These are phyloP conservation scores for Cladobotryum mycophilum DNA, from an alignment of 2,329 filamentous ascomycete genomes.

Conservation along the genomic window DNA sequence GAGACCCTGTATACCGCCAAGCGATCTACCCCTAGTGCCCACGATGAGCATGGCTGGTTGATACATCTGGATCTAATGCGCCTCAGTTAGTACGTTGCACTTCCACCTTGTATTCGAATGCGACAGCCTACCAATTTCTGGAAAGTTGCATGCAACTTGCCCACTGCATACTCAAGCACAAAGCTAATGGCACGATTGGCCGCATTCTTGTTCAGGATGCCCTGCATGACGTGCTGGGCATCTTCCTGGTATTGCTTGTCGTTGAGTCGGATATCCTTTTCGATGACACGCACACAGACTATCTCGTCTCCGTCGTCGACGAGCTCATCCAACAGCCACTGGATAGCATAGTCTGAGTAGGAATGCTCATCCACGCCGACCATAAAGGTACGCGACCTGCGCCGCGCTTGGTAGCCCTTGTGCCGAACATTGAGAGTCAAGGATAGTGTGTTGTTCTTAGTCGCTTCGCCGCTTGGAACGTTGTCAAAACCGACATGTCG, in stretches of 20 bases:
- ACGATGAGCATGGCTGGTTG: conserved; percentile 88
- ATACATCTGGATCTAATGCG: conserved; percentile 73
- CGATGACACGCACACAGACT: conserved; percentile 81
- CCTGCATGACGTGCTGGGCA: conserved; percentile 65
- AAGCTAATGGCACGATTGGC: conserved; percentile 79
- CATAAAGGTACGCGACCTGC: conserved; percentile 80
- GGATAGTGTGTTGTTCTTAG: conserved; percentile 56
- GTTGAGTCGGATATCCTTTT: conserved; percentile 69
- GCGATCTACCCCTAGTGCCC: conserved; percentile 75
- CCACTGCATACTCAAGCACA: conserved; percentile 79
- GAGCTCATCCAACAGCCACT: conserved; percentile 87
- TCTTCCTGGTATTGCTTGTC: conserved; percentile 69
- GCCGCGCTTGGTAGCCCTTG: conserved; percentile 73
- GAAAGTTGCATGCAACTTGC: conserved; percentile 85
- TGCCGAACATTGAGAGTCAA: conserved; percentile 82
- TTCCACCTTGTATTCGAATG: not conserved
- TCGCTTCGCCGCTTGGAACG: conserved; percentile 50
- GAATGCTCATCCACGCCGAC: conserved; percentile 87
- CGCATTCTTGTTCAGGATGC: conserved; percentile 71
- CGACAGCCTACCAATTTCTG: conserved; percentile 68
- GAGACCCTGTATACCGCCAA: conserved; percentile 80
- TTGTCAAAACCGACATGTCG: conserved; percentile 57
- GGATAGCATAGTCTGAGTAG: conserved; percentile 86
- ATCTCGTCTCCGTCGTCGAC: conserved; percentile 93
- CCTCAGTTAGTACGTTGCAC: conserved; percentile 11